Evolutionary conservation across 306 rosid species (phyloP).

Genomic region (Dicorynia guianensis): DNA sequence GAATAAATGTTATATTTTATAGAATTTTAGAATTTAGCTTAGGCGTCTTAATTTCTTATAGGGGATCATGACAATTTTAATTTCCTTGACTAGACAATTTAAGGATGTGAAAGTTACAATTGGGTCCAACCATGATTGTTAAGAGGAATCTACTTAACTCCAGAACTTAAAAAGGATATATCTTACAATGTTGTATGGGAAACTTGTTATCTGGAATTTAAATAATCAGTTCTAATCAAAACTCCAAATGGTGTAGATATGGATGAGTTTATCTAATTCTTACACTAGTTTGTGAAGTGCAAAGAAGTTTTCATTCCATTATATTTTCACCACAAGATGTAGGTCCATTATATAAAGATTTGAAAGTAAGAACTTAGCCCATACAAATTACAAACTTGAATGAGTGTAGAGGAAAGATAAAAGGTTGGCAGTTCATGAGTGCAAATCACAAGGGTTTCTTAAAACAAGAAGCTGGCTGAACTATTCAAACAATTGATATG

Average conservation of each 20-base stretch:
- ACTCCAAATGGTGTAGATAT: background rate
- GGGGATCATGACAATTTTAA: constrained; percentile 22
- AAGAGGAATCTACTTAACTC: background rate
- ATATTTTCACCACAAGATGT: constrained; percentile 1
- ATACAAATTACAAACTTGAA: background rate
- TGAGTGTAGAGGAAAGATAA: background rate
- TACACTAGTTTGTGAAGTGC: background rate
- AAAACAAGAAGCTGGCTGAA: too few relatives aligned
- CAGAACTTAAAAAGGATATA: background rate
- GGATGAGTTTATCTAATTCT: background rate
- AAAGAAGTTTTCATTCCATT: constrained; percentile 6
- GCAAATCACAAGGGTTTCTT: background rate
- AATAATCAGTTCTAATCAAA: background rate
- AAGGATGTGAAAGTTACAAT: constrained; percentile 5
- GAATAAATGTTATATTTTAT: background rate
- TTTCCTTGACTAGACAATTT: constrained; percentile 23
- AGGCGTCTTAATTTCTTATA: constrained; percentile 23
- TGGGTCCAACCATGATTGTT: background rate
- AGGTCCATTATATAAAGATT: background rate
- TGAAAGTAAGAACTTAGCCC: background rate
- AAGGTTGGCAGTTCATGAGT: background rate
- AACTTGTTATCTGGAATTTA: background rate
- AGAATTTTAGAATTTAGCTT: background rate
- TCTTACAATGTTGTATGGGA: background rate
- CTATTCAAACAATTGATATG: too few relatives aligned